Conservation (phyloP, 2,329 filamentous ascomycete genomes). For the Aspergillus intermedius region DNA sequence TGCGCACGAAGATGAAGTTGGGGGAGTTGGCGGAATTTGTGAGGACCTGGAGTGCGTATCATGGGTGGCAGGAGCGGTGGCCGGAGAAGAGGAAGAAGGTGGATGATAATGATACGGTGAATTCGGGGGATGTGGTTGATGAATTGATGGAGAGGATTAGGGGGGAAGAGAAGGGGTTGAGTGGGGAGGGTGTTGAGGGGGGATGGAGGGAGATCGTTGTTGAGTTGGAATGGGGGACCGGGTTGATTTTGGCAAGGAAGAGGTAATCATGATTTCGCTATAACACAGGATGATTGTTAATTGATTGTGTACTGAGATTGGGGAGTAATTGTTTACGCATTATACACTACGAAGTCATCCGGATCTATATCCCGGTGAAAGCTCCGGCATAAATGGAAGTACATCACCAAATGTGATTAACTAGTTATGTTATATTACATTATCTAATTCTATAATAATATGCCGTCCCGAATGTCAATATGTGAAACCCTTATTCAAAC, state of each 20-base stretch:
- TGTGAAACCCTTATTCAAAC: too few species aligned
- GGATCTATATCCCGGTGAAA: too few species aligned
- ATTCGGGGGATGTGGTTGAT: slow-evolving; percentile 66
- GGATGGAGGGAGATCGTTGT: background rate
- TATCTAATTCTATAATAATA: too few species aligned
- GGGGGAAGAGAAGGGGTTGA: slow-evolving; percentile 38
- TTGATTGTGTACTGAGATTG: too few species aligned
- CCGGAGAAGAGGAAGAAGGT: background rate
- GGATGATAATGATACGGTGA: slow-evolving; percentile 54
- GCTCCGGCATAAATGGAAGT: too few species aligned
- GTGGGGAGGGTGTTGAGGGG: background rate
- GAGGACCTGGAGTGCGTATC: slow-evolving; percentile 55
- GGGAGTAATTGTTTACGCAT: too few species aligned
- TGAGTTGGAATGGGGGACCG: background rate
- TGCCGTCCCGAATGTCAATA: too few species aligned
- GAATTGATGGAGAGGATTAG: slow-evolving; percentile 65
- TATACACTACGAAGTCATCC: too few species aligned
- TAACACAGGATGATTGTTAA: too few species aligned
- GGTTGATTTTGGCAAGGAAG: background rate
- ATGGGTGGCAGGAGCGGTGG: slow-evolving; percentile 44
- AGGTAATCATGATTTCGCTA: too few species aligned
- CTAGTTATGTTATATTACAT: too few species aligned
- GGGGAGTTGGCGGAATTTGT: slow-evolving; percentile 56
- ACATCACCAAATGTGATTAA: too few species aligned
- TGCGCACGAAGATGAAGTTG: slow-evolving; percentile 50